Evolutionary conservation across 306 rosid genomes (phyloP), one percentile per base, ranked within the genome.

Genomic region (Fragaria vesca): DNA sequence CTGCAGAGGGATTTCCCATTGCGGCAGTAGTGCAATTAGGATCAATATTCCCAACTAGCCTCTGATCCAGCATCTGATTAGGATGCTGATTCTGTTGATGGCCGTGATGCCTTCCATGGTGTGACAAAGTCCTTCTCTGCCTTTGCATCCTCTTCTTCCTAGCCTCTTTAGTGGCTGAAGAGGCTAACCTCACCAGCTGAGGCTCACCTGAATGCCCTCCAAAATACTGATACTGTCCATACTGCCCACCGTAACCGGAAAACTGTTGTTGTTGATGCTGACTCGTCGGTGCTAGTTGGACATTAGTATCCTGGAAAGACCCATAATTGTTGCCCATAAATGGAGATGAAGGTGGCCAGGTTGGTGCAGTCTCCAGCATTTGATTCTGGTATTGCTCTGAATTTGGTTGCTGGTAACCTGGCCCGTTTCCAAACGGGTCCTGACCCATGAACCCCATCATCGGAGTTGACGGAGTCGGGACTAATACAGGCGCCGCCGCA

Each of bases 141-240:
- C 97, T 89, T 1, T 93, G 96, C 99, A 93, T 95, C 70, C 99
- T 81, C 85, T 95, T 95, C 90, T 95, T 95, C 77, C 99, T 80
- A 0, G 99, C 99, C 81, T 95, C 99, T 81, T 88, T 95, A 0
- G 99, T 95, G 0, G 96, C 99, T 0, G 94, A 95, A 7, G 99
- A 88, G 0, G 93, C 97, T 32, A 88, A 52, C 55, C 93, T 88
- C 90, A 79, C 81, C 80, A 93, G 66, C 75, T 85, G 79, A 50
- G 87, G 74, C 17, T 79, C 85, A 2, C 80, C 90, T 38, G 86
- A 80, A 5, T 75, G 83, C 5, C 88, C 90, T 12, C 78, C 89
- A 52, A 81, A 87, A 78, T 87, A 90, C 54, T 81, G 81, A 63
- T 73, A 84, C 47, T 84, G 87, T 0, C 89, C 83, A 58, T 86